Evolutionary conservation across 2,329 filamentous ascomycete species (phyloP).

Genomic region (Nannizzia gypsea): DNA sequence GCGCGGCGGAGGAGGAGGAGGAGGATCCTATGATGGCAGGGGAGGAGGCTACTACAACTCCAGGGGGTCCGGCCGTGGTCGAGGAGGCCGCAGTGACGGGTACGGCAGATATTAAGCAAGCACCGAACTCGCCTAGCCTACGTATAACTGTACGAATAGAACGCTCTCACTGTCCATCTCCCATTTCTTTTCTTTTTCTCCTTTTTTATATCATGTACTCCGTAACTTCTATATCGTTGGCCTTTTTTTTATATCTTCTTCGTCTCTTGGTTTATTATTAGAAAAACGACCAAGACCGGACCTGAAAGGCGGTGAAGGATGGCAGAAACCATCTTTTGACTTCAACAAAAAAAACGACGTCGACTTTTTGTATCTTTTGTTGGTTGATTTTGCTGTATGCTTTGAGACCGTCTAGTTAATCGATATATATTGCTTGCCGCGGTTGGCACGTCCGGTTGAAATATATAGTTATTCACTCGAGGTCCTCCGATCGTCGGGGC

Average conservation of each 20-base stretch:
- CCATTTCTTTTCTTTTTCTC: background rate
- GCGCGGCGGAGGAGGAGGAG: slow-evolving; percentile 16
- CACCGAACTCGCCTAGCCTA: background rate
- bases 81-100: slow-evolving; percentile 26
- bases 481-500: background rate
- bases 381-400: background rate
- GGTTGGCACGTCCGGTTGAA: background rate
- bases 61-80: slow-evolving; percentile 16
- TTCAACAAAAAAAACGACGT: background rate
- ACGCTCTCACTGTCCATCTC: background rate
- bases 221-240: too few species aligned
- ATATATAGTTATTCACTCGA: background rate
- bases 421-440: background rate
- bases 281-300: background rate
- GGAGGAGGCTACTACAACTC: slow-evolving; percentile 19
- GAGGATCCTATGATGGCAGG: slow-evolving; percentile 14
- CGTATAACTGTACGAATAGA: slow-evolving; percentile 4
- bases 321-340: background rate
- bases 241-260: background rate
- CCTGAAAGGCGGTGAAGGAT: background rate
- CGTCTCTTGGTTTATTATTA: background rate
- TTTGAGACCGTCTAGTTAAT: background rate
- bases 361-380: background rate
- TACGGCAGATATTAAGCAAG: slow-evolving; percentile 27
- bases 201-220: background rate